phyloP scores from a whole-genome alignment of 768 basidiomycete genomes.

The Amanita polypyramis region DNA sequence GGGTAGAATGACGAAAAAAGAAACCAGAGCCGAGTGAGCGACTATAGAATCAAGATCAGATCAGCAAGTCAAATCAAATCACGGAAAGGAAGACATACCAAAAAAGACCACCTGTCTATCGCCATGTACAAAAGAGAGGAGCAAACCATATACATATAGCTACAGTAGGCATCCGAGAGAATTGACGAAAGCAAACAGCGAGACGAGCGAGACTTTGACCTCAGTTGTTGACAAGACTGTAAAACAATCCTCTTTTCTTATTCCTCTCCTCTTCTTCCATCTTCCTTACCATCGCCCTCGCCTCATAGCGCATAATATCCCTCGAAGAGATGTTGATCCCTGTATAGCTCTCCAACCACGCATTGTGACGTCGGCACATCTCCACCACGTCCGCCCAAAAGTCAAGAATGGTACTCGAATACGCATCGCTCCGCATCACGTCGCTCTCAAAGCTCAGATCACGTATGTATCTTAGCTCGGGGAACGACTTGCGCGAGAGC shows the following conservation, averaged over 20 bases:
- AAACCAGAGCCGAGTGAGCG: too few relatives aligned
- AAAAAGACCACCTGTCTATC: too few relatives aligned
- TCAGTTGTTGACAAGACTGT: too few relatives aligned
- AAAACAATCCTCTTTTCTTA: constrained; percentile 3
- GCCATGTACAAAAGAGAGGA: too few relatives aligned
- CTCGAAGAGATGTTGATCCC: constrained; percentile 1
- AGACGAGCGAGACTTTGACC: too few relatives aligned
- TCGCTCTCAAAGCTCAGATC: constrained; percentile 57
- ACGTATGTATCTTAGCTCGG: constrained; percentile 45
- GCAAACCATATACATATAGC: too few relatives aligned
- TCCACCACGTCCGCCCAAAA: constrained; percentile 30
- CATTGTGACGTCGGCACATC: neutral
- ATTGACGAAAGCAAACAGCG: too few relatives aligned
- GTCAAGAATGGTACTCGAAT: constrained; percentile 18
- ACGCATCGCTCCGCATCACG: constrained; percentile 31
- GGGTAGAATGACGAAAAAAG: too few relatives aligned
- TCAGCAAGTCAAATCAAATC: too few relatives aligned
- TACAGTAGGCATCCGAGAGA: too few relatives aligned
- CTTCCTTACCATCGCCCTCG: constrained; percentile 4
- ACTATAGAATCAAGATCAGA: too few relatives aligned
- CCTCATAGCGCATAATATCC: constrained; percentile 5
- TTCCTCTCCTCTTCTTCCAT: constrained; percentile 5
- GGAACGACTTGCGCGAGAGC: constrained; percentile 49
- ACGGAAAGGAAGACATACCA: too few relatives aligned
- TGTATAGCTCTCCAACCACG: constrained; percentile 2